phyloP scores from a whole-genome alignment of 2,329 filamentous ascomycete species.

The Ascochyta fabae region DNA sequence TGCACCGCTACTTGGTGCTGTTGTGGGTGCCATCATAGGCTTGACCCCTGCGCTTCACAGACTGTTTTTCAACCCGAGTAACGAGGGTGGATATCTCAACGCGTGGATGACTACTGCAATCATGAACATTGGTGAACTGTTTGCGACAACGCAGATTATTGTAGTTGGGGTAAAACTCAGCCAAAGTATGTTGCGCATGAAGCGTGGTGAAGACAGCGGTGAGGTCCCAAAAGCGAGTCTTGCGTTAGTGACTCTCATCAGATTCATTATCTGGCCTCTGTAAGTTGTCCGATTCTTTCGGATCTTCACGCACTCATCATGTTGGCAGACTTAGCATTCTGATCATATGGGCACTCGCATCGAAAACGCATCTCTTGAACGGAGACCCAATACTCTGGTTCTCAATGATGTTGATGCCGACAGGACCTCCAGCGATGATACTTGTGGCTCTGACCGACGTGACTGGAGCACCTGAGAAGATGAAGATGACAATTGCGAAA shows the following conservation, averaged over 20 bases:
- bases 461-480: constrained; percentile 47
- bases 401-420: constrained; percentile 65
- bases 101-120: constrained; percentile 64
- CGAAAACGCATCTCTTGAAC: background rate
- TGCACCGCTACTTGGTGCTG: too few species aligned
- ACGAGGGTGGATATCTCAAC: constrained; percentile 65
- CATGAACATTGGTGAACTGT: background rate
- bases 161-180: background rate
- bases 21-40: too few species aligned
- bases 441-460: constrained; percentile 60
- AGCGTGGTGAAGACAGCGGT: background rate
- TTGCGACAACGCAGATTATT: background rate
- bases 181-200: background rate
- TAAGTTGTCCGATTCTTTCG: background rate
- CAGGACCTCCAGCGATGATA: constrained; percentile 62
- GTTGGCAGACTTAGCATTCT: background rate
- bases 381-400: constrained; percentile 66
- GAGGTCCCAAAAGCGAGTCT: background rate
- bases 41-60: constrained; percentile 58
- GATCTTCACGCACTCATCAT: too few species aligned
- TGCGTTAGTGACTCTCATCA: background rate
- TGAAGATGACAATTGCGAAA: constrained; percentile 40
- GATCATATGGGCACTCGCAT: background rate
- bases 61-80: constrained; percentile 62
- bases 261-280: background rate